These are phyloP conservation scores for Medicago truncatula DNA, from an alignment of 306 rosid species.

Conservation along the genomic window DNA sequence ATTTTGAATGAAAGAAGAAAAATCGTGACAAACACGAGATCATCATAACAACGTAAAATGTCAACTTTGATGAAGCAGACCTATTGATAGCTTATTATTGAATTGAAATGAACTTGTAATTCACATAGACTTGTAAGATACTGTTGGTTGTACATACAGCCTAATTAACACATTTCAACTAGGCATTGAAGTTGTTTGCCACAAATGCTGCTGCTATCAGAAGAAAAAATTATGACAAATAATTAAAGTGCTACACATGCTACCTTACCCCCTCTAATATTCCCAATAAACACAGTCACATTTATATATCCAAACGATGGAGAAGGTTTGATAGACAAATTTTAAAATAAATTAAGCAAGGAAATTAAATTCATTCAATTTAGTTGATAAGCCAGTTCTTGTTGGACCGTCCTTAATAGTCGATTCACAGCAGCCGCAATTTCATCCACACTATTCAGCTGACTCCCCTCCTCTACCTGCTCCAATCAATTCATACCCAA, in stretches of 20 bases:
- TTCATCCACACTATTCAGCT: slow-evolving; percentile 82
- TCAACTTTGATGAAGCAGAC: background rate
- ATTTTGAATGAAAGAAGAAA: background rate
- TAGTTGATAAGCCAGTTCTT: slow-evolving; percentile 56
- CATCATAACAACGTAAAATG: background rate
- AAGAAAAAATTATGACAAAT: slow-evolving; percentile 11
- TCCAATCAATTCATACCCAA: slow-evolving; percentile 31
- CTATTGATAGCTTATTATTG: slow-evolving; percentile 8
- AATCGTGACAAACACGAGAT: background rate
- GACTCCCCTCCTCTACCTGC: slow-evolving; percentile 84
- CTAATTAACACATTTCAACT: slow-evolving; percentile 17
- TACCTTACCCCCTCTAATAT: slow-evolving; percentile 10
- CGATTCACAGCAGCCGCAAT: slow-evolving; percentile 87
- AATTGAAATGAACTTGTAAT: slow-evolving; percentile 9
- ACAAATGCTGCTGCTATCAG: slow-evolving; percentile 17
- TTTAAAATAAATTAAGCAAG: slow-evolving; percentile 7
- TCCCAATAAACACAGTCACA: slow-evolving; percentile 28
- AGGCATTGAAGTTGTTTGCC: background rate
- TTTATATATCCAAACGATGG: slow-evolving; percentile 19
- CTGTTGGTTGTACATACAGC: slow-evolving; percentile 32
- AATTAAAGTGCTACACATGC: background rate
- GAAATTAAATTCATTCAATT: slow-evolving; percentile 21
- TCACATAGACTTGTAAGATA: slow-evolving; percentile 11
- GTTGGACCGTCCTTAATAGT: slow-evolving; percentile 61
- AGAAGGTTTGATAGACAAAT: background rate